These are phyloP conservation scores for Aegilops tauschii DNA, from an alignment of 176 grass and related monocot genomes.

Conservation along the genomic window DNA sequence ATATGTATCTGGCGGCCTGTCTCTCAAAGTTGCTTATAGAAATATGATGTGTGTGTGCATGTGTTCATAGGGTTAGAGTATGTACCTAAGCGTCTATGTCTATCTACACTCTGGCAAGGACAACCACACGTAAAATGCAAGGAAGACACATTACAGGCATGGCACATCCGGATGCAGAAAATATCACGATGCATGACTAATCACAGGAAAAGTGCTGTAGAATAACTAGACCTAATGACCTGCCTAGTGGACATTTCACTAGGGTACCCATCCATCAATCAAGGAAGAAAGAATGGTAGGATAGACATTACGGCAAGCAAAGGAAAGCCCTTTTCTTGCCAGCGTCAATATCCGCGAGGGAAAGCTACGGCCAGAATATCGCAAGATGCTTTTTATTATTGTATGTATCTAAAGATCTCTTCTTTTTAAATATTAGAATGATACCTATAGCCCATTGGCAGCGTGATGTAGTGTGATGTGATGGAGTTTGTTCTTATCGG, in stretches of 20 bases:
- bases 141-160: background rate
- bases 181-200: background rate
- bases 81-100: no score
- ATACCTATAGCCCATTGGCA: no score
- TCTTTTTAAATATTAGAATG: background rate
- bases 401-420: no score
- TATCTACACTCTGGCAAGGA: no score
- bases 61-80: no score
- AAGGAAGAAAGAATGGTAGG: background rate
- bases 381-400: background rate
- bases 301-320: background rate
- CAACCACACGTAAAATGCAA: no score
- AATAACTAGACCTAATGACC: background rate
- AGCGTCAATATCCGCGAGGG: background rate
- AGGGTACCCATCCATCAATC: constrained; percentile 5
- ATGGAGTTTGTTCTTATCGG: no score
- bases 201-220: background rate
- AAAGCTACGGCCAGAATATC: constrained; percentile 10
- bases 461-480: background rate
- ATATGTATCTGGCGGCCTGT: no score
- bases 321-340: background rate
- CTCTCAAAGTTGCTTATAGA: no score
- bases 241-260: background rate
- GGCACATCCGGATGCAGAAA: background rate
- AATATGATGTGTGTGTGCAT: no score